Evolutionary conservation across 192 early-diverging fungal species (phyloP).

Genomic region (Umbelopsis ramanniana): DNA sequence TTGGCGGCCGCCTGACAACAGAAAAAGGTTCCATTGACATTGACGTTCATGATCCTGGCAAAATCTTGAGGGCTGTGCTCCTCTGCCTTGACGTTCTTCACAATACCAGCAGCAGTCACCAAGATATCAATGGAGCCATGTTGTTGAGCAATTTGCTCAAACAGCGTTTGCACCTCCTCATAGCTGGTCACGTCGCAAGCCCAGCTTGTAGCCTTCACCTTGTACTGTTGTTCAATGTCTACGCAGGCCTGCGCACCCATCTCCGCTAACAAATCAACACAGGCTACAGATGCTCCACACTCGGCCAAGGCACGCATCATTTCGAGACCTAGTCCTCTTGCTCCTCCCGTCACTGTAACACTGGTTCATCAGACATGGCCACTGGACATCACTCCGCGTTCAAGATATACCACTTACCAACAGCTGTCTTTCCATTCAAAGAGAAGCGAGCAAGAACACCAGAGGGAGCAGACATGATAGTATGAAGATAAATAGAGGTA

Average conservation of each 20-base stretch:
- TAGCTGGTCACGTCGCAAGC: constrained; percentile 39
- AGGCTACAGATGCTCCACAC: constrained; percentile 42
- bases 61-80: constrained; percentile 37
- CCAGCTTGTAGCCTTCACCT: constrained; percentile 37
- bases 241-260: constrained; percentile 24
- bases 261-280: constrained; percentile 33
- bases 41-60: constrained; percentile 37
- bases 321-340: constrained; percentile 43
- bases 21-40: constrained; percentile 41
- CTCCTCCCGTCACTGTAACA: constrained; percentile 41
- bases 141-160: constrained; percentile 33
- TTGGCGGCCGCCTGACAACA: constrained; percentile 42
- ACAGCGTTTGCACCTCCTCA: constrained; percentile 30
- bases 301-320: constrained; percentile 46
- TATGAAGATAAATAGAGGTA: background rate
- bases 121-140: constrained; percentile 41
- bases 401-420: constrained; percentile 15
- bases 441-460: constrained; percentile 26
- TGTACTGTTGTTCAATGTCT: constrained; percentile 15
- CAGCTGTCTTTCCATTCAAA: constrained; percentile 38
- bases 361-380: too few species aligned
- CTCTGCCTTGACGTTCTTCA: constrained; percentile 34
- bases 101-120: constrained; percentile 43
- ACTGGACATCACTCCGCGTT: background rate
- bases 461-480: background rate